Evolutionary conservation across 345 rosid species (phyloP).

Genomic region (Lagerstroemia speciosa): DNA sequence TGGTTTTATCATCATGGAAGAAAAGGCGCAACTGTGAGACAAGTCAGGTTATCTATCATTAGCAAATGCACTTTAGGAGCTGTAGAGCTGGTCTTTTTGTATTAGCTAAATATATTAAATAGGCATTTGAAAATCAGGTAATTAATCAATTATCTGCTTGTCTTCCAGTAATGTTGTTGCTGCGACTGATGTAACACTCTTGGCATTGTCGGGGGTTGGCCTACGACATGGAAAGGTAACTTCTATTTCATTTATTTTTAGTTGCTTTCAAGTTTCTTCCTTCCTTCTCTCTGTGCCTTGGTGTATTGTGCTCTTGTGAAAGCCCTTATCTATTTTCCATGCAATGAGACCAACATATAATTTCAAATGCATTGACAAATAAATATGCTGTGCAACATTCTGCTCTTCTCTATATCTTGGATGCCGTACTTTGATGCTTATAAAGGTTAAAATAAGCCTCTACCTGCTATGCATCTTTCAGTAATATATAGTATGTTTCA

Average conservation of each 20-base stretch:
- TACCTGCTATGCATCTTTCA: neutral
- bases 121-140: neutral
- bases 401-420: neutral
- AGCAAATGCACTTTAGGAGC: neutral
- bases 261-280: neutral
- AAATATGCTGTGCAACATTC: neutral
- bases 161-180: constrained; percentile 87
- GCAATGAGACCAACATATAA: neutral
- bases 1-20: constrained; percentile 82
- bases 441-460: neutral
- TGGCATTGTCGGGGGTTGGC: constrained; percentile 92
- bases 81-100: neutral
- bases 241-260: too few relatives aligned
- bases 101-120: neutral
- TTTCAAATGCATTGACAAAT: neutral
- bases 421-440: neutral
- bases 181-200: constrained; percentile 77
- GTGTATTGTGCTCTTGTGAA: neutral
- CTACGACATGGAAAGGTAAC: constrained; percentile 57
- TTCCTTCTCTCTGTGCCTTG: neutral
- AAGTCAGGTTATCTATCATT: constrained; percentile 65
- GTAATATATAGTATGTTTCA: neutral
- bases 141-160: neutral
- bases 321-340: neutral
- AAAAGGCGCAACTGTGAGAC: constrained; percentile 85